Evolutionary conservation across 495 filamentous ascomycete genomes (phyloP).

Genomic region (Penicillium riverlandense): DNA sequence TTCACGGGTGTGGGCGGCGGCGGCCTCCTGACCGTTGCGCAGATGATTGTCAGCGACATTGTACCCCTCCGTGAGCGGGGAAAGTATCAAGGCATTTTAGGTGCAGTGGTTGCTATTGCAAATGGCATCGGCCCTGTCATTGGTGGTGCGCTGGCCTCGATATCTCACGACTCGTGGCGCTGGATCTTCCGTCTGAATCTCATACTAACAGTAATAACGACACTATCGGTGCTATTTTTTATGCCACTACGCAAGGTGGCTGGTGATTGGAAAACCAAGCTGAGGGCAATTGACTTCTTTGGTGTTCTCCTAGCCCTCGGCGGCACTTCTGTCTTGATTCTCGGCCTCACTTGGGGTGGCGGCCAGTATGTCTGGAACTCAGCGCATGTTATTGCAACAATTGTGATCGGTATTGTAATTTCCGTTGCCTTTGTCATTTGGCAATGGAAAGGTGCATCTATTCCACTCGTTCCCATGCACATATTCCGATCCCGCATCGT

Average conservation of each 20-base stretch:
- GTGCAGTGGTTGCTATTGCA: slow-evolving; percentile 44
- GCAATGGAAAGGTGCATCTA: slow-evolving; percentile 37
- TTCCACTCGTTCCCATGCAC: slow-evolving; percentile 32
- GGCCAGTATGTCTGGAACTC: slow-evolving; percentile 44
- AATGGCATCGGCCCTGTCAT: slow-evolving; percentile 50
- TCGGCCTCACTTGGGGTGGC: slow-evolving; percentile 47
- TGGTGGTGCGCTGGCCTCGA: slow-evolving; percentile 42
- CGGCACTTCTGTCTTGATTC: slow-evolving; percentile 38
- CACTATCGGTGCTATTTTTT: slow-evolving; percentile 42
- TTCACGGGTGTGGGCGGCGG: slow-evolving; percentile 51
- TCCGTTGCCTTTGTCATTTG: slow-evolving; percentile 41
- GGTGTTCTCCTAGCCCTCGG: slow-evolving; percentile 29
- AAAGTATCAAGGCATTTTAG: slow-evolving; percentile 53
- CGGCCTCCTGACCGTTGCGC: slow-evolving; percentile 46
- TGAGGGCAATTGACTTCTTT: slow-evolving; percentile 43
- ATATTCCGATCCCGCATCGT: slow-evolving; percentile 45
- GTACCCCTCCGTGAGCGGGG: slow-evolving; percentile 48
- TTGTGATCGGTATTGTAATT: slow-evolving; percentile 37
- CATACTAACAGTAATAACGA: slow-evolving; percentile 36
- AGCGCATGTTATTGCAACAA: slow-evolving; percentile 37
- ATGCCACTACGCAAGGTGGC: slow-evolving; percentile 44
- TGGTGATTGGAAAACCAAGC: slow-evolving; percentile 42
- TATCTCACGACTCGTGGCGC: slow-evolving; percentile 38
- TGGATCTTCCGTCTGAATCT: slow-evolving; percentile 52
- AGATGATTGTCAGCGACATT: slow-evolving; percentile 50